A percentile compares a stretch with the other conserved stretches of the same genome.
Conservation (phyloP, 2,329 filamentous ascomycete genomes). For the Fusarium sublunatum region DNA sequence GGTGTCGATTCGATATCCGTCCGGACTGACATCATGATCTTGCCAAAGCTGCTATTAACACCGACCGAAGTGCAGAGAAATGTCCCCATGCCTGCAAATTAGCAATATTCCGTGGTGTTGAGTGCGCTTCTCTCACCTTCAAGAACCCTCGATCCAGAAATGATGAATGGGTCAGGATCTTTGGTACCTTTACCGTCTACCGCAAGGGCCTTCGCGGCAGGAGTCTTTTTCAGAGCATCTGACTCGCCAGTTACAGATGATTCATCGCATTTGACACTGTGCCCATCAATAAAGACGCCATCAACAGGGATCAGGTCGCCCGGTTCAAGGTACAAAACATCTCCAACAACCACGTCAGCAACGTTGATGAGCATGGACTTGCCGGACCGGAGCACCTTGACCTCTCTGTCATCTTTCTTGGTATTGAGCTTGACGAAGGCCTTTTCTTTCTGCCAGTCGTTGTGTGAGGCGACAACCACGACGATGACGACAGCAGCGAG, state of each 20-base stretch:
- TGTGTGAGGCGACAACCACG: conserved; percentile 22
- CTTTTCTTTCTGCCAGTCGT: conserved; percentile 29
- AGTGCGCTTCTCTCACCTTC: conserved; percentile 61
- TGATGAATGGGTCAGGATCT: conserved; percentile 85
- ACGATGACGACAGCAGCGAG: conserved; percentile 23
- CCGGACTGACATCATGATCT: conserved; percentile 78
- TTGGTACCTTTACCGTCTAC: conserved; percentile 75
- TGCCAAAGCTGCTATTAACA: conserved; percentile 78
- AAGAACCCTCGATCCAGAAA: conserved; percentile 84
- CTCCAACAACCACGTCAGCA: conserved; percentile 15
- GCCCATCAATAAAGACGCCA: conserved; percentile 23
- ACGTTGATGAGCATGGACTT: conserved; percentile 24
- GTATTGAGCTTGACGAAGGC: conserved; percentile 30
- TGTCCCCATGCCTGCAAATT: conserved; percentile 60
- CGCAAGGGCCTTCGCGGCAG: conserved; percentile 74
- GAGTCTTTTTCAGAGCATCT: conserved; percentile 75
- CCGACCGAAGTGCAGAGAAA: conserved; percentile 80
- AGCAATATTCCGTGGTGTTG: neutral
- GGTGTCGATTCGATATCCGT: conserved; percentile 80
- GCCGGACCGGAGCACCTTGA: conserved; percentile 25
- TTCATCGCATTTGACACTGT: conserved; percentile 28
- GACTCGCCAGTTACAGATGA: conserved; percentile 75
- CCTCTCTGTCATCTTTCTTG: conserved; percentile 26
- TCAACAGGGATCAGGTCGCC: conserved; percentile 24
- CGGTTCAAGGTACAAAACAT: conserved; percentile 22